These are phyloP conservation scores for Meira miltonrushii DNA, from an alignment of 1,284 basidiomycete genomes.

Conservation along the genomic window DNA sequence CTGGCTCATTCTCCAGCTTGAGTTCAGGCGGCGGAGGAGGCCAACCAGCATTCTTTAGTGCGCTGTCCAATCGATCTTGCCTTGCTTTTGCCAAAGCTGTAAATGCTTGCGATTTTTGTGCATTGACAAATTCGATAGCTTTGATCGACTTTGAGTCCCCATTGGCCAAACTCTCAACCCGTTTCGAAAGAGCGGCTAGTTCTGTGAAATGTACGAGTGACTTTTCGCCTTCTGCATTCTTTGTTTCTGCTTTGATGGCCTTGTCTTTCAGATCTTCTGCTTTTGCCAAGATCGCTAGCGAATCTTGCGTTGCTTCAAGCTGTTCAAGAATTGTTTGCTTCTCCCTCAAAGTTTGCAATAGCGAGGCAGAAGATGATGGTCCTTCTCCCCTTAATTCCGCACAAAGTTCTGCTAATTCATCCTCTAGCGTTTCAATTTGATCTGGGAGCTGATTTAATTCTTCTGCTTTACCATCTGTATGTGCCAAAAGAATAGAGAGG, in stretches of 20 bases:
- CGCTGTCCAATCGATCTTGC: conserved; percentile 16
- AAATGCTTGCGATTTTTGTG: conserved; percentile 26
- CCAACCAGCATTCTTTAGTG: conserved; percentile 25
- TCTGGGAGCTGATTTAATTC: too few relatives aligned
- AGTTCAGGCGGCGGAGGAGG: conserved; percentile 7
- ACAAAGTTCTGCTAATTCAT: too few relatives aligned
- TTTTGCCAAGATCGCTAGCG: conserved; percentile 28
- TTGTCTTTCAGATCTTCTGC: conserved; percentile 28
- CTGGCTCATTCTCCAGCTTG: neutral
- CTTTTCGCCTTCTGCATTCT: conserved; percentile 1
- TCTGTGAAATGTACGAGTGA: conserved; percentile 18
- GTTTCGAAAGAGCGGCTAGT: conserved; percentile 18
- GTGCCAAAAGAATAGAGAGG: too few relatives aligned
- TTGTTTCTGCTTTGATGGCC: conserved; percentile 10
- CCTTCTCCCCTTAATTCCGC: too few relatives aligned
- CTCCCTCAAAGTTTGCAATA: neutral
- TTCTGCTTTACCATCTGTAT: too few relatives aligned
- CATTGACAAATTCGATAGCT: conserved; percentile 24
- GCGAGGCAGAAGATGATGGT: too few relatives aligned
- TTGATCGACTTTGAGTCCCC: conserved; percentile 8
- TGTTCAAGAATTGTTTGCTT: conserved; percentile 13
- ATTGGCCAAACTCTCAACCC: conserved; percentile 4
- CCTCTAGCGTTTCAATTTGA: too few relatives aligned
- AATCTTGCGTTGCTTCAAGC: conserved; percentile 24
- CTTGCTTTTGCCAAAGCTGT: conserved; percentile 18